Evolutionary conservation across 345 rosid species (phyloP).

Genomic region (Lumnitzera littorea): DNA sequence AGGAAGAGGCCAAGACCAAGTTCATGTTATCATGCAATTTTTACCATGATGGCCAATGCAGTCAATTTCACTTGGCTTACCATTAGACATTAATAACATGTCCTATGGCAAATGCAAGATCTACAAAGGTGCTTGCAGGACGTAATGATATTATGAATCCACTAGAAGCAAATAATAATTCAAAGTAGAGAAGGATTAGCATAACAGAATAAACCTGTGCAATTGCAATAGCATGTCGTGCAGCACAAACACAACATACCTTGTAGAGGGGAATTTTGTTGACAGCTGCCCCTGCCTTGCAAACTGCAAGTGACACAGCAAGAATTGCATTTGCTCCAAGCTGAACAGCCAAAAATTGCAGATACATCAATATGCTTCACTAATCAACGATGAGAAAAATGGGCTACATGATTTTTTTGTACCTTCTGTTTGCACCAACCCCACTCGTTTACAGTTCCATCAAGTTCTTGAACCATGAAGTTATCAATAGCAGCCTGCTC

Average conservation of each 20-base stretch:
- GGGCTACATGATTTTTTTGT: background rate
- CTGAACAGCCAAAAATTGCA: conserved; percentile 21
- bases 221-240: too few relatives aligned
- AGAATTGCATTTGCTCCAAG: conserved; percentile 95
- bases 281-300: conserved; percentile 82
- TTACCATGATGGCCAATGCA: too few relatives aligned
- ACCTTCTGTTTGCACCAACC: conserved; percentile 99
- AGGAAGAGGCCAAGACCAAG: background rate
- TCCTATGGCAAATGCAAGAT: too few relatives aligned
- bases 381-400: background rate
- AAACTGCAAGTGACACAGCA: conserved; percentile 89
- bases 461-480: conserved; percentile 88
- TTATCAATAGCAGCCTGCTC: conserved; percentile 78
- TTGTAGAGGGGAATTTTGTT: conserved; percentile 68
- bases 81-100: too few relatives aligned
- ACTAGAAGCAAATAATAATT: too few relatives aligned
- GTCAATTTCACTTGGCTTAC: too few relatives aligned
- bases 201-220: too few relatives aligned
- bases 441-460: conserved; percentile 97
- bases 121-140: too few relatives aligned
- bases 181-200: too few relatives aligned
- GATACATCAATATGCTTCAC: conserved; percentile 1
- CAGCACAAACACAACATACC: conserved; percentile 24
- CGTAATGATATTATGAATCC: too few relatives aligned
- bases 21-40: too few relatives aligned